These are phyloP conservation scores for Rubia tinctorum DNA, from an alignment of 305 asterid species.

Conservation along the genomic window DNA sequence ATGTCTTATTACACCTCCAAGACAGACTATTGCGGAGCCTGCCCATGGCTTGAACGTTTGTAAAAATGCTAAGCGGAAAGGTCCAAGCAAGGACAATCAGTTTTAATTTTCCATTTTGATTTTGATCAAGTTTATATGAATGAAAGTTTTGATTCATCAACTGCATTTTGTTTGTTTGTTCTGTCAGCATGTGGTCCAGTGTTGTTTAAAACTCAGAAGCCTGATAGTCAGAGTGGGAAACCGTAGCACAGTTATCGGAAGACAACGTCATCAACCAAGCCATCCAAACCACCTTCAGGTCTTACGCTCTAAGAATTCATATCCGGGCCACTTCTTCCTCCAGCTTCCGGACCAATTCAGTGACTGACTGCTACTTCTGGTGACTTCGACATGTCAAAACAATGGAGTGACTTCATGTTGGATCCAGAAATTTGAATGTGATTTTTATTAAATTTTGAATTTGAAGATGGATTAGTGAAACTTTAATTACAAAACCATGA, in stretches of 20 bases:
- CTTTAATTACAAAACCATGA: not conserved
- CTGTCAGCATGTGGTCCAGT: no score
- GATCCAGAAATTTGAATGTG: not conserved
- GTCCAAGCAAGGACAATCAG: not conserved
- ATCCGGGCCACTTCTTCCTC: no score
- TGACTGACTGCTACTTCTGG: no score
- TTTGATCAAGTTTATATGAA: not conserved
- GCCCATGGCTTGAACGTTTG: not conserved
- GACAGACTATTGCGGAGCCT: not conserved
- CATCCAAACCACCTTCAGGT: not conserved
- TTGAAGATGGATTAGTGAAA: not conserved
- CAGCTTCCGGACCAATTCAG: no score
- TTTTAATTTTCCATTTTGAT: no score
- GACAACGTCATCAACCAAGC: no score
- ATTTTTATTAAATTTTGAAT: not conserved
- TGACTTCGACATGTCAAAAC: no score
- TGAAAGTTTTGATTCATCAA: not conserved
- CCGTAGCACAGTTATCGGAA: no score
- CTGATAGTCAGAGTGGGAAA: no score
- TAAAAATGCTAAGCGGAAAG: not conserved
- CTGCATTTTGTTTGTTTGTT: no score
- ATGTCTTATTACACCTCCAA: not conserved
- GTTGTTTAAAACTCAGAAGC: no score
- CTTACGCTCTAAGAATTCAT: not conserved
- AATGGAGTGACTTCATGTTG: not conserved